A percentile compares a stretch with the other conserved stretches of the same genome.
These are phyloP conservation scores for Rhodotorula babjevae DNA, from an alignment of 768 basidiomycete species.

Conservation along the genomic window DNA sequence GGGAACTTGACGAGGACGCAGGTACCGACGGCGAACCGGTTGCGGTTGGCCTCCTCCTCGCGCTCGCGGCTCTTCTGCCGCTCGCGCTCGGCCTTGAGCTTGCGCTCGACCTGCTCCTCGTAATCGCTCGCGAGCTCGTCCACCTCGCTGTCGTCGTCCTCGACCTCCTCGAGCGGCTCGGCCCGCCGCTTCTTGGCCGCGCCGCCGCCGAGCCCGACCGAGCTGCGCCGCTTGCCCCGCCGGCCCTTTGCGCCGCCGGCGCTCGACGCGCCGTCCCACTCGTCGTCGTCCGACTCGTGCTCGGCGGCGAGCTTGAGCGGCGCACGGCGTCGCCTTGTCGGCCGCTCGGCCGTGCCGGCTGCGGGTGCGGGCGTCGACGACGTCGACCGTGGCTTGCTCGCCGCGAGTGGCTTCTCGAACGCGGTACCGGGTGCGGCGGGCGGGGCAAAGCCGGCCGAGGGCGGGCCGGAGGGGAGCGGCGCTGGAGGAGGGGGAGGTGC, in stretches of 20 bases:
- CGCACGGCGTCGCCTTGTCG: slow-evolving; percentile 1
- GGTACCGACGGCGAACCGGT: background rate
- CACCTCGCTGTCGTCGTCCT: slow-evolving; percentile 4
- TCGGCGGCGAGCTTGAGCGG: background rate
- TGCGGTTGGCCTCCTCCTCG: background rate
- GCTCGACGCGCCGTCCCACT: background rate
- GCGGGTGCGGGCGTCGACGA: background rate
- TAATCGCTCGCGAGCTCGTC: slow-evolving; percentile 16
- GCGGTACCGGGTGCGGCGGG: background rate
- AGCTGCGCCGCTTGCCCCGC: background rate
- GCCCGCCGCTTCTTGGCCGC: background rate
- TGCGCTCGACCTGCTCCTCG: slow-evolving; percentile 7
- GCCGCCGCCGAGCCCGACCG: background rate
- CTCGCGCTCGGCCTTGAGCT: background rate
- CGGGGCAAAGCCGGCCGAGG: background rate
- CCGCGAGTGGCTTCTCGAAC: background rate
- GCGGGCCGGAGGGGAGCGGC: background rate
- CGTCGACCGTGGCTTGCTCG: background rate
- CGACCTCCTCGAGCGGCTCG: background rate
- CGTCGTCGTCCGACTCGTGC: background rate
- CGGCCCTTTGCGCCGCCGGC: background rate
- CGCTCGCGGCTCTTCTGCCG: background rate
- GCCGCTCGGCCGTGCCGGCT: background rate
- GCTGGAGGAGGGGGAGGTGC: background rate
- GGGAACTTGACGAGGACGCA: slow-evolving; percentile 6